A percentile compares a stretch with the other conserved stretches of the same genome.
phyloP scores from a whole-genome alignment of 2,329 filamentous ascomycete species.

The Colletotrichum eleusines region DNA sequence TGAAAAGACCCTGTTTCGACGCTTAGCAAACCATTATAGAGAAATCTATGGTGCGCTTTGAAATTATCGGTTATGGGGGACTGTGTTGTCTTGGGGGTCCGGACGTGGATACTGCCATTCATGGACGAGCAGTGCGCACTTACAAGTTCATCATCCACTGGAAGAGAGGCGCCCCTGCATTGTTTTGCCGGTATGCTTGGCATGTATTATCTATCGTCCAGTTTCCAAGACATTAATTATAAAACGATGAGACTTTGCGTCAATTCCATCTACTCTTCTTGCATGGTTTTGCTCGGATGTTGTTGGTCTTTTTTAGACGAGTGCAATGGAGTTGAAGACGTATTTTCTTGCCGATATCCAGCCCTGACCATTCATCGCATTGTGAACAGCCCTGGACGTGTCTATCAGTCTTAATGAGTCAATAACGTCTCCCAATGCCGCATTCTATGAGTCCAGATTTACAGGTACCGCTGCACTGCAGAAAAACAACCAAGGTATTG shows the following conservation, averaged over 20 bases:
- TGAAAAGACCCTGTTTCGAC: not conserved
- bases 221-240: not conserved
- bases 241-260: not conserved
- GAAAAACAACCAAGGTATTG: not conserved
- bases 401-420: not conserved
- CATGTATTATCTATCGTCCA: not conserved
- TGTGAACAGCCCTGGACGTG: not conserved
- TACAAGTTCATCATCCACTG: not conserved
- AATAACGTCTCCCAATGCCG: not conserved
- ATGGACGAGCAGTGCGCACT: not conserved
- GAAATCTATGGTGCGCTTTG: not conserved
- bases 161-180: no score
- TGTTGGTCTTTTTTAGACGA: not conserved
- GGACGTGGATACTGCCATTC: not conserved
- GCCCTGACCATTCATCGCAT: not conserved
- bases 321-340: not conserved
- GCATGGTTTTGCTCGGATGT: rapidly evolving
- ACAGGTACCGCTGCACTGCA: not conserved
- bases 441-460: not conserved
- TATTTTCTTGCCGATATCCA: not conserved
- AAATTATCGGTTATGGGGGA: not conserved
- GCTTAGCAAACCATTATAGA: not conserved
- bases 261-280: not conserved
- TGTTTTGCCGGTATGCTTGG: not conserved
- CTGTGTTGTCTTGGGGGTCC: not conserved